Conservation (phyloP, 345 rosid species). For the Pugionium cornutum region DNA sequence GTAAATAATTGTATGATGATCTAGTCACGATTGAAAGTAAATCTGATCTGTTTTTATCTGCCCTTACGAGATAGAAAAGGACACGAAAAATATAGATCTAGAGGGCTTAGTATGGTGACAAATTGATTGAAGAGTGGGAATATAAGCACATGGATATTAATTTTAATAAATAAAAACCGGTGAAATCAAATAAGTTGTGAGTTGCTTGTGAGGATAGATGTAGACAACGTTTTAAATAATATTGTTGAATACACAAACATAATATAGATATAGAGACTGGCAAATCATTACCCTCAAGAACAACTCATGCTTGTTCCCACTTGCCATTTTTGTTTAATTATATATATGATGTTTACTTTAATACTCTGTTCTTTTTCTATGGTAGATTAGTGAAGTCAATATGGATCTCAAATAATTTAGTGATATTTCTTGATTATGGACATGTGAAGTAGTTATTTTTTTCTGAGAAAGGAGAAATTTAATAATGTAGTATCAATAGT, state of each 20-base stretch:
- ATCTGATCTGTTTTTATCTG: too few relatives aligned
- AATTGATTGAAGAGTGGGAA: slow-evolving; percentile 28
- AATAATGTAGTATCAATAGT: not conserved
- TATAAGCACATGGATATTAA: slow-evolving; percentile 29
- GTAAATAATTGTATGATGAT: not conserved
- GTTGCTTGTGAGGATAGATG: slow-evolving; percentile 18
- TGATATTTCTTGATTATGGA: not conserved
- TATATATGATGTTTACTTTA: not conserved
- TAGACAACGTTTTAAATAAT: slow-evolving; percentile 17
- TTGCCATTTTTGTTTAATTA: slow-evolving; percentile 1
- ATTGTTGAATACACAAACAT: not conserved
- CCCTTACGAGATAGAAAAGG: too few relatives aligned
- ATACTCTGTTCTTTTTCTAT: not conserved
- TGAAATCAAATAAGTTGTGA: not conserved
- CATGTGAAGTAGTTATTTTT: not conserved
- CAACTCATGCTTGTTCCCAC: slow-evolving; percentile 29
- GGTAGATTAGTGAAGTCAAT: not conserved
- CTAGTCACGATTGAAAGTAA: not conserved
- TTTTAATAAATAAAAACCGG: slow-evolving; percentile 10
- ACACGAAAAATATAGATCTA: slow-evolving; percentile 6
- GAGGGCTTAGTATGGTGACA: slow-evolving; percentile 35
- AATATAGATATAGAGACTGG: not conserved
- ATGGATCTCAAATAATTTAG: not conserved
- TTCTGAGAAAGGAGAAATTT: not conserved
- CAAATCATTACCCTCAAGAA: slow-evolving; percentile 16